Conservation (phyloP, 164 flowering plant genomes). For the Litsea cubeba region DNA sequence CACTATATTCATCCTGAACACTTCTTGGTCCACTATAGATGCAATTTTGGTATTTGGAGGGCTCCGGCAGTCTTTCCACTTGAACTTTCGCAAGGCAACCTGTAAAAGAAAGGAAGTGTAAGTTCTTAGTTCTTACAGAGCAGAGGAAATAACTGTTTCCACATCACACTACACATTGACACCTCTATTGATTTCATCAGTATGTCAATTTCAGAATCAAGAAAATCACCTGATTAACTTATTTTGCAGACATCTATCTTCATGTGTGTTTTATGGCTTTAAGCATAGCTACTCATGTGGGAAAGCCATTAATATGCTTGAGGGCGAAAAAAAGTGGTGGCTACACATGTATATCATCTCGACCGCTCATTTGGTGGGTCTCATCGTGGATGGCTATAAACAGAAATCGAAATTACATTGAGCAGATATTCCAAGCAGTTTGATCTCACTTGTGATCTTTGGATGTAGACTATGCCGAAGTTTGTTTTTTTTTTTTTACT, state of each 20-base stretch:
- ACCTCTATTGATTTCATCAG: no score
- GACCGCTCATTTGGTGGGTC: not conserved
- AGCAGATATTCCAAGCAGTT: not conserved
- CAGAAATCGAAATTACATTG: not conserved
- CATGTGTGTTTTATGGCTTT: not conserved
- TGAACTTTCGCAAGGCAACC: slow-evolving; percentile 67
- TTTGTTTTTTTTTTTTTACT: not conserved
- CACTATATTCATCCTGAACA: slow-evolving; percentile 58
- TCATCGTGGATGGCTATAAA: not conserved
- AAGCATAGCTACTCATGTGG: not conserved
- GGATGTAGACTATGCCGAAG: not conserved
- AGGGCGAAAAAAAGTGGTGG: not conserved
- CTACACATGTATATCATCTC: not conserved
- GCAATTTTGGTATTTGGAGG: slow-evolving; percentile 61
- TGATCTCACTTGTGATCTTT: not conserved
- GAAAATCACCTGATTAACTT: no score
- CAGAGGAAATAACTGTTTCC: not conserved
- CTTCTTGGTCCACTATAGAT: slow-evolving; percentile 70
- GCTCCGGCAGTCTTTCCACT: slow-evolving; percentile 75
- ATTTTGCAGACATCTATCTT: not conserved
- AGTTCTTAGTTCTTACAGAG: not conserved
- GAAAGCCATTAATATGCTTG: not conserved
- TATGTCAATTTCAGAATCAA: no score
- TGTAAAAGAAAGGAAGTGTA: slow-evolving; percentile 12
- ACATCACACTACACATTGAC: no score